Evolutionary conservation across 2,329 filamentous ascomycete genomes (phyloP), one percentile per base, ranked within the genome.

Genomic region (Cephalotrichum gorgonifer): DNA sequence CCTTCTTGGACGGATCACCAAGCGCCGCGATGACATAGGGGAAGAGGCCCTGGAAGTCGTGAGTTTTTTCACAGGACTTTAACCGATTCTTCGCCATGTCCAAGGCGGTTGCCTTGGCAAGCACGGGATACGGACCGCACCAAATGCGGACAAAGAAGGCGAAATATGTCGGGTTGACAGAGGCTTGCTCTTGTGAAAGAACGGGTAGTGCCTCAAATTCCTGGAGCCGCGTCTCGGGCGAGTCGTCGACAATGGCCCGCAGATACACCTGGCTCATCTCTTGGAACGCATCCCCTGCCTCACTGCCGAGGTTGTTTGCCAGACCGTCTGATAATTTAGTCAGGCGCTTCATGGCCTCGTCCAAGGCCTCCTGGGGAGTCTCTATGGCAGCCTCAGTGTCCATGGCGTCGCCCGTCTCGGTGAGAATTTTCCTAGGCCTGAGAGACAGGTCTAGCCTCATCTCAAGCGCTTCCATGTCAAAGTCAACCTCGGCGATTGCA

Each of bases 21-120:
- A 97, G 75, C 22, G 85, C 86, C 33, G 77, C 72, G 43, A 96
- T 68, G 28, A 84, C 71, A 65, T 95, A 96, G 2, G 91, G 91
- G n/a, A 95, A 61, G 17, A 96, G 63, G 11, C 80, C 78, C 61
- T 97, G 91, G 44, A 90, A 74, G 60, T 95, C 86, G 7, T 77
- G 60, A 20, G 69, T 68, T 48, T 69, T 71, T 51, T 75, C 72
- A 14, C 66, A 65, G 9, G 66, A 63, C 48, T 78, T 76, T 17
- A 88, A 62, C 25, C 73, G 71, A 27, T 71, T 71, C 51, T 80
- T 78, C 14, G 80, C 75, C 58, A 80, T 73, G 38, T 82, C 79
- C 44, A 95, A 65, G 11, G 89, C 87, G 8, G 81, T 76, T 49
- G 77, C 74, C 53, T 86, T 80, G 3, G 81, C 83, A 43, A 86